Evolutionary conservation across 2,329 filamentous ascomycete genomes (phyloP).

Genomic region (Diaporthe vaccinii): DNA sequence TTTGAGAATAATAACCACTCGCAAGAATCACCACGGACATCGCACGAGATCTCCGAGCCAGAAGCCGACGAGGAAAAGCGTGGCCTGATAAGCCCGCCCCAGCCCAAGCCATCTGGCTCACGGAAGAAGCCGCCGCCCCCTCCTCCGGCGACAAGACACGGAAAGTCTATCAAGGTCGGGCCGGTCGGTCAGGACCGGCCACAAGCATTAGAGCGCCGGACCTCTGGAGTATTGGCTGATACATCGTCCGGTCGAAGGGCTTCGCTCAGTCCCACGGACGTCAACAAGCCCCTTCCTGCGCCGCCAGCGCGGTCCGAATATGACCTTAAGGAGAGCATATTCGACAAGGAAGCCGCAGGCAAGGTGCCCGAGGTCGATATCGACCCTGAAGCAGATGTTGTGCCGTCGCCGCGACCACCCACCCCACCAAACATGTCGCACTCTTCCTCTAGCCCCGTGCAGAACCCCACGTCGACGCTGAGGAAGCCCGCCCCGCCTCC

Average conservation of each 20-base stretch:
- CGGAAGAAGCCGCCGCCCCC: conserved; percentile 79
- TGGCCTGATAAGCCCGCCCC: conserved; percentile 48
- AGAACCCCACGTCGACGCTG: conserved; percentile 47
- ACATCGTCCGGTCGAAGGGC: conserved; percentile 50
- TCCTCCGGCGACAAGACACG: conserved; percentile 81
- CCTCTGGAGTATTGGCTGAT: conserved; percentile 42
- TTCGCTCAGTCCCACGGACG: conserved; percentile 57
- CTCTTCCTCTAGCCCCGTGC: conserved; percentile 49
- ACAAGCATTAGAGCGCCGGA: conserved; percentile 39
- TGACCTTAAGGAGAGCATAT: conserved; percentile 64
- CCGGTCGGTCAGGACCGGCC: conserved; percentile 49
- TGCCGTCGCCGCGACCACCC: conserved; percentile 53
- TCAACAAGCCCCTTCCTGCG: conserved; percentile 74
- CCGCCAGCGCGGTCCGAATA: conserved; percentile 62
- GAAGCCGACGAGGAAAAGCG: conserved; percentile 63
- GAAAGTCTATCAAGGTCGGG: conserved; percentile 76
- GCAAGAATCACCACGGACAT: conserved; percentile 69
- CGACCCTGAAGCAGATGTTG: conserved; percentile 46
- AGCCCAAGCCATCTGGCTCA: conserved; percentile 47
- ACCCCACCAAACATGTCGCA: conserved; percentile 55
- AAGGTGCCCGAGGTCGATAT: conserved; percentile 61
- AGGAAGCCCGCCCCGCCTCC: conserved; percentile 64
- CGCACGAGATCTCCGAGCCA: conserved; percentile 67
- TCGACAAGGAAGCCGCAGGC: conserved; percentile 67
- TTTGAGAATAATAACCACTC: conserved; percentile 57